Base-by-base conservation (phyloP, 352 stramenopile genomes). In the Blastocystis sp. region DNA sequence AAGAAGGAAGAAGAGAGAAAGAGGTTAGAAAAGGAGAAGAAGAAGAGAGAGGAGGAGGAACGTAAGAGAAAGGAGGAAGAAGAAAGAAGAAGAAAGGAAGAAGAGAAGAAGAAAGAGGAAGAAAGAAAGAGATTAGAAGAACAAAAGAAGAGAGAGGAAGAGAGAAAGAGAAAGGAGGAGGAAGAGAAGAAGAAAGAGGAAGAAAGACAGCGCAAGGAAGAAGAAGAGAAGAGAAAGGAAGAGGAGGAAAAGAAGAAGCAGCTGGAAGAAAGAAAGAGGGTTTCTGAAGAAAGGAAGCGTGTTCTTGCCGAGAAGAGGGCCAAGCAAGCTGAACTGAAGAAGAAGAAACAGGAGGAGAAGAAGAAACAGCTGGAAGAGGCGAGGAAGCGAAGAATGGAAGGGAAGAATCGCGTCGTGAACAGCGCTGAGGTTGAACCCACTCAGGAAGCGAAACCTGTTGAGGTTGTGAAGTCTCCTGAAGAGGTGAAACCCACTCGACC, bases 131-230 rank as follows among this genome's bases (percentile, higher is more conserved):
- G 33, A 78, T 26, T n/a, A n/a, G n/a, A n/a, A n/a, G n/a, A n/a
- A n/a, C n/a, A n/a, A 55, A 19, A 55, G 6, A 55, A 55, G 45
- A 16, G 16, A 55, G 45, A 55, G 45, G 45, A 55, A 1, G 0
- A 55, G 45, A 55, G 0, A 16, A 55, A 55, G 45, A 55, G 45
- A 29, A 26, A 78, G 45, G 60, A 88, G 26, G 59, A 77, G n/a
- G 35, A 77, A 24, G 60, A 88, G 26, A 24, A 77, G n/a, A 39
- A 77, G 13, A 35, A 39, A 24, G 26, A 59, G 35, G 59, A 78
- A 80, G 29, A 4, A 33, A 39, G 39, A 78, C 24, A 13, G 33
- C 16, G 50, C 1, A 45, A 55, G 33, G 29, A 55, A 37, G 67
- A 78, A 29, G 67, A 78, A 16, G 39, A n/a, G 1, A 31, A 3